These are phyloP conservation scores for Cytospora leucostoma DNA, from an alignment of 2,329 filamentous ascomycete species.

Conservation along the genomic window DNA sequence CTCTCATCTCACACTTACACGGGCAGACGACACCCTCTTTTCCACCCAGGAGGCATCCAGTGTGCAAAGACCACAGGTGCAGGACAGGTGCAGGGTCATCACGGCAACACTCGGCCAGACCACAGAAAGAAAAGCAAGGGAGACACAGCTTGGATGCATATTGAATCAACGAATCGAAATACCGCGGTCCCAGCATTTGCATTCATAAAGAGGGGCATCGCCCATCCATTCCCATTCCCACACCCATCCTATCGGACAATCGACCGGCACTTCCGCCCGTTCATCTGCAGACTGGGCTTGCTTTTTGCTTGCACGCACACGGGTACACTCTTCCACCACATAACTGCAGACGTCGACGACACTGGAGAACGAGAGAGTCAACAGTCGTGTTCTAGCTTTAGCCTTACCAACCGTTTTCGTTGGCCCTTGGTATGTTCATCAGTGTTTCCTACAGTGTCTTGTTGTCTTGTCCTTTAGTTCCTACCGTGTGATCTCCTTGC, in stretches of 20 bases:
- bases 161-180: slow-evolving; percentile 13
- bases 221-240: slow-evolving; percentile 11
- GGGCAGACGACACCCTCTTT: background rate
- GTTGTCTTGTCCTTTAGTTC: background rate
- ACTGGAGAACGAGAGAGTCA: background rate
- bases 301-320: slow-evolving; percentile 1
- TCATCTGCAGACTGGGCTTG: slow-evolving; percentile 18
- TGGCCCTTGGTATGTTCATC: slow-evolving; percentile 2
- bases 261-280: slow-evolving; percentile 20
- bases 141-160: slow-evolving; percentile 15
- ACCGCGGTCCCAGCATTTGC: slow-evolving; percentile 4
- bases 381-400: background rate
- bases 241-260: slow-evolving; percentile 11
- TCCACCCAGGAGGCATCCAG: background rate
- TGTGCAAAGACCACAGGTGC: background rate
- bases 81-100: slow-evolving; percentile 12
- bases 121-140: background rate
- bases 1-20: background rate
- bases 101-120: slow-evolving; percentile 8
- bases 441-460: slow-evolving; percentile 7
- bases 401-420: background rate
- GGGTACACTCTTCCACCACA: background rate
- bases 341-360: background rate
- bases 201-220: slow-evolving; percentile 14
- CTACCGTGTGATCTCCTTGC: slow-evolving; percentile 7